phyloP scores from a whole-genome alignment of 495 filamentous ascomycete genomes.

The Aspergillus diversus region DNA sequence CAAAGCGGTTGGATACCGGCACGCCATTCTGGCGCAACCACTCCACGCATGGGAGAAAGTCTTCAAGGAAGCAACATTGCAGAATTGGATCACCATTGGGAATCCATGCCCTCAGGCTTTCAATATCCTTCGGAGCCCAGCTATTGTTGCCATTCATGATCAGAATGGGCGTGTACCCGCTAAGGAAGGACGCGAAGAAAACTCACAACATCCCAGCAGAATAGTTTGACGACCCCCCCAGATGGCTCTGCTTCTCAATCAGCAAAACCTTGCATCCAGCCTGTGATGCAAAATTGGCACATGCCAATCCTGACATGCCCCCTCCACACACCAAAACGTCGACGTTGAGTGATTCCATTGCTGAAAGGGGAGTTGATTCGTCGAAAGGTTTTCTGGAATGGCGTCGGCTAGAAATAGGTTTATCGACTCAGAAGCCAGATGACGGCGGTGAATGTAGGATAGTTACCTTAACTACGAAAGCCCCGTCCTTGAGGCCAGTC shows the following conservation, averaged over 20 bases:
- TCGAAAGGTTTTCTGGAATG: too few relatives aligned
- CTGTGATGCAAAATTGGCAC: slow-evolving; percentile 31
- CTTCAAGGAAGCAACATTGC: slow-evolving; percentile 28
- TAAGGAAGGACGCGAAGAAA: neutral
- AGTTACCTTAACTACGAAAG: too few relatives aligned
- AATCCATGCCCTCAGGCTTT: slow-evolving; percentile 31
- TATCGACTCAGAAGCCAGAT: too few relatives aligned
- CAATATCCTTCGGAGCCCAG: slow-evolving; percentile 29
- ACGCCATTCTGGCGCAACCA: slow-evolving; percentile 34
- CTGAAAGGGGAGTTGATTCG: too few relatives aligned
- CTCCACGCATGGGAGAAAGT: slow-evolving; percentile 32
- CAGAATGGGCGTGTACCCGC: too few relatives aligned
- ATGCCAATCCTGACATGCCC: slow-evolving; percentile 38
- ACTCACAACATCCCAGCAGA: slow-evolving; percentile 37
- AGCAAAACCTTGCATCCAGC: slow-evolving; percentile 28
- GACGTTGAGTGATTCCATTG: slow-evolving; percentile 30
- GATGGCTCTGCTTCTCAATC: slow-evolving; percentile 27
- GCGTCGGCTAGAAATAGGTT: too few relatives aligned
- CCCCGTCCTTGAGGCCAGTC: too few relatives aligned
- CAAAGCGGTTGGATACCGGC: slow-evolving; percentile 29
- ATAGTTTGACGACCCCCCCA: slow-evolving; percentile 32
- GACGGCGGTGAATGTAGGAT: too few relatives aligned
- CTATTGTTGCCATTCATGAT: slow-evolving; percentile 20
- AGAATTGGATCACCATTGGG: slow-evolving; percentile 28
- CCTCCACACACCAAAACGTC: slow-evolving; percentile 34